phyloP scores from a whole-genome alignment of 2,329 filamentous ascomycete genomes.

The Dactylella cylindrospora region DNA sequence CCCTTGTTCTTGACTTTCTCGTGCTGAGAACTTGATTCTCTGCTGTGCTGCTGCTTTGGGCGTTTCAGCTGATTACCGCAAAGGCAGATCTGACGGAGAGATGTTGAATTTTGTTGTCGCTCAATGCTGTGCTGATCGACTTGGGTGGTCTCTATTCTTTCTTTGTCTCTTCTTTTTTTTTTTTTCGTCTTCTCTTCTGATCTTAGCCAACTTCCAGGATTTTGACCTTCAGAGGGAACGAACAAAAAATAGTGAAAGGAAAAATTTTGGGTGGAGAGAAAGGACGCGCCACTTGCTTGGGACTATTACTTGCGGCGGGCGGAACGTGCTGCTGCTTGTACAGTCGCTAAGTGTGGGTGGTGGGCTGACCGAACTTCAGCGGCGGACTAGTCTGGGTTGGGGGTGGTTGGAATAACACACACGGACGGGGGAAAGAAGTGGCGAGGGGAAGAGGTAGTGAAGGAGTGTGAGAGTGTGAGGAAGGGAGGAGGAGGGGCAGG shows the following conservation, averaged over 20 bases:
- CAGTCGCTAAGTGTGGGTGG: constrained; percentile 20
- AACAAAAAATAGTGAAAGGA: no score
- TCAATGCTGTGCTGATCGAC: no score
- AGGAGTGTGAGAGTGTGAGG: constrained; percentile 4
- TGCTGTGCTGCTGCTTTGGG: background rate
- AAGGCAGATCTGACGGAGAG: constrained; percentile 19
- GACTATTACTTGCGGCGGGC: constrained; percentile 21
- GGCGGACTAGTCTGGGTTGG: background rate
- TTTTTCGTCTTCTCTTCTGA: background rate
- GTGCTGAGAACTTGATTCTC: background rate
- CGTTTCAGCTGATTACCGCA: background rate
- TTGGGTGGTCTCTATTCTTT: no score
- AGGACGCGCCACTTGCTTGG: constrained; percentile 34
- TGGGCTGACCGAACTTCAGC: constrained; percentile 44
- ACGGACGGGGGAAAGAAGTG: background rate
- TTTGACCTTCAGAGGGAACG: no score
- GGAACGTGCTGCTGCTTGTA: constrained; percentile 13
- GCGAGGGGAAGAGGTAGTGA: constrained; percentile 6
- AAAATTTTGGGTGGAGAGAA: constrained; percentile 7
- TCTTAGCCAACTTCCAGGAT: no score
- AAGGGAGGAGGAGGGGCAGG: background rate
- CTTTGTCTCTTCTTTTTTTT: constrained; percentile 4
- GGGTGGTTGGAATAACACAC: no score
- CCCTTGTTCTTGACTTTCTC: background rate
- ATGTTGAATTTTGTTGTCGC: constrained; percentile 27